These are phyloP conservation scores for Phytophthora cactorum DNA, from an alignment of 352 stramenopile genomes.

Conservation along the genomic window DNA sequence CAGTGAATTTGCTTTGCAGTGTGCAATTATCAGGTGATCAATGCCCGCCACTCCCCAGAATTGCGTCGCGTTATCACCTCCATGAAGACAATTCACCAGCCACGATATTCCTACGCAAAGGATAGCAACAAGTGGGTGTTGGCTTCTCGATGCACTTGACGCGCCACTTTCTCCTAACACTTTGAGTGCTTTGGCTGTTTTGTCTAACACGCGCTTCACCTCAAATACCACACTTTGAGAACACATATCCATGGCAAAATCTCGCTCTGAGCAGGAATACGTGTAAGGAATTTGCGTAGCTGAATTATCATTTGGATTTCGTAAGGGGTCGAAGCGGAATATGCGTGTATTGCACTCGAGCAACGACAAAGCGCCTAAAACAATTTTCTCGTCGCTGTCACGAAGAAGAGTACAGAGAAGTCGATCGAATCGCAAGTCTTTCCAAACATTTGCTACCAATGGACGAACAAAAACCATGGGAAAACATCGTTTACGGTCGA, in stretches of 20 bases:
- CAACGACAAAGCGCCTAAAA: constrained; percentile 40
- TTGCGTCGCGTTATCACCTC: constrained; percentile 40
- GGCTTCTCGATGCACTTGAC: constrained; percentile 24
- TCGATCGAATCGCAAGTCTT: constrained; percentile 29
- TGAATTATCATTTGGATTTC: background rate
- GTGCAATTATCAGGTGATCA: constrained; percentile 24
- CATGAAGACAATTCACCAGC: constrained; percentile 51
- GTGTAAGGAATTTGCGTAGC: background rate
- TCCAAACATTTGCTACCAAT: constrained; percentile 38
- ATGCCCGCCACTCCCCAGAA: constrained; percentile 38
- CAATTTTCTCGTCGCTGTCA: constrained; percentile 48
- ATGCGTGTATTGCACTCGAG: constrained; percentile 48
- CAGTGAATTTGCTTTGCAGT: constrained; percentile 42
- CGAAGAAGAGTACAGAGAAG: constrained; percentile 37
- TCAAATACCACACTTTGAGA: constrained; percentile 22
- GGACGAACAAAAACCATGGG: constrained; percentile 36
- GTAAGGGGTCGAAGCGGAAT: constrained; percentile 32
- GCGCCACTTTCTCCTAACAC: constrained; percentile 35
- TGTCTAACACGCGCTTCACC: constrained; percentile 32
- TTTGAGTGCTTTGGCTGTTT: constrained; percentile 34
- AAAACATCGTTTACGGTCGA: constrained; percentile 38
- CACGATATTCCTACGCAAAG: constrained; percentile 32
- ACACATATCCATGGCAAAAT: constrained; percentile 30
- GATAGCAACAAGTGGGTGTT: constrained; percentile 27
- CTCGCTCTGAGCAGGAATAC: constrained; percentile 14